Percentiles rank a stretch among this genome's conserved stretches.
Evolutionary conservation across 257 asterid species (phyloP).

Genomic region (Forsythia viridissima): DNA sequence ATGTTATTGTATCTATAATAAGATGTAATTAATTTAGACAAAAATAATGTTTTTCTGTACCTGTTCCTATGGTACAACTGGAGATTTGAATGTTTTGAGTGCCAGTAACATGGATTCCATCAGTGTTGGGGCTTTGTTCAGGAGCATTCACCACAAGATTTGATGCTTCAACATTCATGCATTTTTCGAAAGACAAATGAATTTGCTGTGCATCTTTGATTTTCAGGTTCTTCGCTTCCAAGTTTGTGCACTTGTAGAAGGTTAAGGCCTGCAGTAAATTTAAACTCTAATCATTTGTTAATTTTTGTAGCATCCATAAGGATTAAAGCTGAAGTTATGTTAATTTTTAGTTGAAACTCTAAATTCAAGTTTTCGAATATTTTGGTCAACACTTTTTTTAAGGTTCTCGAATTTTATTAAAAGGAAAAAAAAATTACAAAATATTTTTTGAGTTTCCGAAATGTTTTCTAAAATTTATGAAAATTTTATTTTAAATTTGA

Average conservation of each 20-base stretch:
- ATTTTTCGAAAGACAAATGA: constrained; percentile 56
- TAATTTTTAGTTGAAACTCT: too few species aligned
- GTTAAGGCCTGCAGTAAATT: constrained; percentile 63
- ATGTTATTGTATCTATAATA: neutral
- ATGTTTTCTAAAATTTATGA: too few species aligned
- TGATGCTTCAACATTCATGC: constrained; percentile 48
- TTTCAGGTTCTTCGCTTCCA: constrained; percentile 50
- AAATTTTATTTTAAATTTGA: too few species aligned
- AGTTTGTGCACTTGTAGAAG: constrained; percentile 53
- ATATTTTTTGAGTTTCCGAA: too few species aligned
- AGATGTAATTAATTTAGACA: neutral
- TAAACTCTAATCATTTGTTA: too few species aligned
- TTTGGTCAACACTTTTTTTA: too few species aligned
- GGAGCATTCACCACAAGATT: constrained; percentile 57
- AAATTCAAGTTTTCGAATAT: too few species aligned
- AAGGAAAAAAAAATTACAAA: too few species aligned
- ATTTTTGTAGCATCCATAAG: too few species aligned
- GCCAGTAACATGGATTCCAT: constrained; percentile 71
- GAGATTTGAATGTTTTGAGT: constrained; percentile 58
- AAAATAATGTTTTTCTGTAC: constrained; percentile 24
- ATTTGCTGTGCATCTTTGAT: constrained; percentile 68
- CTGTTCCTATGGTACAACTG: constrained; percentile 55
- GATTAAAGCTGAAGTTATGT: too few species aligned
- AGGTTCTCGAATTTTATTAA: too few species aligned
- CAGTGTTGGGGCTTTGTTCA: constrained; percentile 73